Conservation (phyloP, 345 rosid genomes). For the Eucalyptus paniculata region DNA sequence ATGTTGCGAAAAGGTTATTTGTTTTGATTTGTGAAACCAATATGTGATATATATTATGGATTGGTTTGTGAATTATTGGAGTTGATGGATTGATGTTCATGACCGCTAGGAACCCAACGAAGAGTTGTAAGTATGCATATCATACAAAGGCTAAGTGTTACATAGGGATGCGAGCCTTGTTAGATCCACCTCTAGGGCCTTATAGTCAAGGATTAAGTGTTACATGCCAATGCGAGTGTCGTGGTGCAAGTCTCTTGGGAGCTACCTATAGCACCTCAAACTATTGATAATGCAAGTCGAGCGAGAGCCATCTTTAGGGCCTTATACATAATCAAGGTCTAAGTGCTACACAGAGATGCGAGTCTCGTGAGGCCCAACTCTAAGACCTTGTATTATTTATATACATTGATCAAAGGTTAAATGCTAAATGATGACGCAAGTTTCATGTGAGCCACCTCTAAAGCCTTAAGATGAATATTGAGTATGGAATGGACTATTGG, state of each 20-base stretch:
- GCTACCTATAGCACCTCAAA: neutral
- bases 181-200: neutral
- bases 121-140: neutral
- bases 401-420: neutral
- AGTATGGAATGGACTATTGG: neutral
- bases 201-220: neutral
- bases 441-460: neutral
- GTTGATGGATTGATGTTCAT: neutral
- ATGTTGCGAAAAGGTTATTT: neutral
- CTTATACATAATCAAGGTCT: neutral
- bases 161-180: neutral
- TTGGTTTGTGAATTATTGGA: neutral
- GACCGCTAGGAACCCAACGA: neutral
- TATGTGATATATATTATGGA: neutral
- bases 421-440: neutral
- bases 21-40: neutral
- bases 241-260: neutral
- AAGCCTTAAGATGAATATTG: neutral
- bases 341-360: neutral
- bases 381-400: no score
- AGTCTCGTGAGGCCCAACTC: neutral
- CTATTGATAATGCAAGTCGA: neutral
- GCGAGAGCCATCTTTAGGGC: neutral
- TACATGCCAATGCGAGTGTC: no score
- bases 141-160: neutral